Conservation (phyloP, 129 eudicot species). For the Oenanthe sinensis region DNA sequence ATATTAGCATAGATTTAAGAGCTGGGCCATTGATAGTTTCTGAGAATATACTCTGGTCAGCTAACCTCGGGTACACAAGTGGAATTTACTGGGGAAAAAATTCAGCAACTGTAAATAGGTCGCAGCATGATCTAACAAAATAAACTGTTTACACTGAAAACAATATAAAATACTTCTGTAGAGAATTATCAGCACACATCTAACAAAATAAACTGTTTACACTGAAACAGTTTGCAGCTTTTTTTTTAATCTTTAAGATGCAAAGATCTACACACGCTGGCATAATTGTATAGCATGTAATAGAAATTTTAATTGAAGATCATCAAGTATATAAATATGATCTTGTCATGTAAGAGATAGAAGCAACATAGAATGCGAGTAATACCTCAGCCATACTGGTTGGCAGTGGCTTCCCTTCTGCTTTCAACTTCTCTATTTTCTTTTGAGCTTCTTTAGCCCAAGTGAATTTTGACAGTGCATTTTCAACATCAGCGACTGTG, state of each 20-base stretch:
- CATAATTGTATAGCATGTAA: neutral
- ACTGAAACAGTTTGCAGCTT: neutral
- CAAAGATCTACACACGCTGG: neutral
- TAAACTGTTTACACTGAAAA: neutral
- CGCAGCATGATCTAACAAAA: neutral
- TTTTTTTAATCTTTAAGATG: too few relatives aligned
- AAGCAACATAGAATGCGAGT: neutral
- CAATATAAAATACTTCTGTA: neutral
- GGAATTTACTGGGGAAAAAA: neutral
- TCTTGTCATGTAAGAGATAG: neutral
- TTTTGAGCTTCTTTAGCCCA: slow-evolving; percentile 92
- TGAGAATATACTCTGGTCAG: neutral
- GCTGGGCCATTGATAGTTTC: neutral
- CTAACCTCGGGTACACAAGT: neutral
- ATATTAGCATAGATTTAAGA: neutral
- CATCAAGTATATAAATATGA: neutral
- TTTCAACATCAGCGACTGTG: slow-evolving; percentile 73
- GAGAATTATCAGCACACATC: neutral
- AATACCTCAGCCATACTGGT: slow-evolving; percentile 79
- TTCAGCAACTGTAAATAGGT: neutral
- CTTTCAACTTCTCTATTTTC: slow-evolving; percentile 67
- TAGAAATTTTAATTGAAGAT: neutral
- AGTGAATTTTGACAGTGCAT: slow-evolving; percentile 65
- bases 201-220: neutral
- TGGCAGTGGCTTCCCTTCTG: slow-evolving; percentile 94